Percentiles rank a stretch among this genome's conserved stretches.
These are phyloP conservation scores for Limnanthes douglasii DNA, from an alignment of 345 rosid species.

Conservation along the genomic window DNA sequence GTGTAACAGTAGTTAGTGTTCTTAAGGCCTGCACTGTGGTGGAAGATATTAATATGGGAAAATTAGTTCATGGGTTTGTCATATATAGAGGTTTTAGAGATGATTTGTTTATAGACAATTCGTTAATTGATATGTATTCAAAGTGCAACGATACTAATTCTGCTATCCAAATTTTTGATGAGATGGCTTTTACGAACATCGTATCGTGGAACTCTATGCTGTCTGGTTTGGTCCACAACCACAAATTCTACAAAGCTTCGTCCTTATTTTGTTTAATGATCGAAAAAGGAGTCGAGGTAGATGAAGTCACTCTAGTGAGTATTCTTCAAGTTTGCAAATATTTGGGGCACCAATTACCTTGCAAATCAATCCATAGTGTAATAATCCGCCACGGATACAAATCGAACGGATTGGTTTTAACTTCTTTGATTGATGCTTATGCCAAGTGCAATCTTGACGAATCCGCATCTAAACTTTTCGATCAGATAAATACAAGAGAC, in stretches of 20 bases:
- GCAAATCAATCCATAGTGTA: slow-evolving; percentile 46
- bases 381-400: slow-evolving; percentile 25
- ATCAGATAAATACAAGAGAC: slow-evolving; percentile 19
- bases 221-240: slow-evolving; percentile 35
- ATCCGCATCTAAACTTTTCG: slow-evolving; percentile 28
- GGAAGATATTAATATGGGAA: slow-evolving; percentile 23
- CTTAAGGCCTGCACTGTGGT: slow-evolving; percentile 39
- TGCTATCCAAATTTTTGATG: slow-evolving; percentile 31
- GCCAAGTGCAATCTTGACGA: slow-evolving; percentile 28
- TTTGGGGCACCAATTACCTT: slow-evolving; percentile 19
- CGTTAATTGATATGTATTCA: slow-evolving; percentile 54
- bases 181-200: slow-evolving; percentile 20
- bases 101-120: slow-evolving; percentile 41
- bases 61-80: slow-evolving; percentile 31
- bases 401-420: slow-evolving; percentile 23
- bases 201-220: slow-evolving; percentile 60
- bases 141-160: slow-evolving; percentile 29
- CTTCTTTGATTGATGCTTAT: slow-evolving; percentile 53
- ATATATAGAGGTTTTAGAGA: slow-evolving; percentile 24
- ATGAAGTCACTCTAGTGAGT: slow-evolving; percentile 42
- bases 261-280: slow-evolving; percentile 25
- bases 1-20: slow-evolving; percentile 26
- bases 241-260: slow-evolving; percentile 31
- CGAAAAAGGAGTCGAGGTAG: slow-evolving; percentile 19
- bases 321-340: slow-evolving; percentile 43